These are phyloP conservation scores for Diaporthe sp. DNA, from an alignment of 2,329 filamentous ascomycete species.

Conservation along the genomic window DNA sequence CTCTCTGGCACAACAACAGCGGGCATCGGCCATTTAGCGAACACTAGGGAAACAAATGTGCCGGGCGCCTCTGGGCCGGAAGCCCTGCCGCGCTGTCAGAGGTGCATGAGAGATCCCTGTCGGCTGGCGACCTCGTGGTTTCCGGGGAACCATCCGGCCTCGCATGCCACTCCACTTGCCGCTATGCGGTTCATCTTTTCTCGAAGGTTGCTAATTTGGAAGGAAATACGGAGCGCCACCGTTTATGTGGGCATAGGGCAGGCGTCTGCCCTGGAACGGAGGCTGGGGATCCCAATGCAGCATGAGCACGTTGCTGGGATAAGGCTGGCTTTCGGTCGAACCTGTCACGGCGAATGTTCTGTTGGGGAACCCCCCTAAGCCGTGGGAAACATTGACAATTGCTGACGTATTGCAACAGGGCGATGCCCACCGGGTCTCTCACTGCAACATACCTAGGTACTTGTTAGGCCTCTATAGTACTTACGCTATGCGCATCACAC, in stretches of 20 bases:
- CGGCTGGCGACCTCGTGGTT: slow-evolving; percentile 24
- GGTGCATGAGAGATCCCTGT: slow-evolving; percentile 39
- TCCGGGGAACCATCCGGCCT: slow-evolving; percentile 38
- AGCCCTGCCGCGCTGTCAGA: slow-evolving; percentile 39
- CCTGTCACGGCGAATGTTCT: neutral
- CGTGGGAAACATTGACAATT: neutral
- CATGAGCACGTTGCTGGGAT: slow-evolving; percentile 22
- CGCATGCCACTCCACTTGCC: slow-evolving; percentile 38
- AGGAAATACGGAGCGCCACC: slow-evolving; percentile 26
- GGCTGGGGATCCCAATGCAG: slow-evolving; percentile 29
- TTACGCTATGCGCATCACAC: slow-evolving; percentile 34
- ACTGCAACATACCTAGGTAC: slow-evolving; percentile 1
- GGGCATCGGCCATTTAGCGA: slow-evolving; percentile 16
- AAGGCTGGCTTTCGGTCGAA: slow-evolving; percentile 9
- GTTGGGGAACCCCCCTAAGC: neutral
- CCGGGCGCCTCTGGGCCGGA: slow-evolving; percentile 30
- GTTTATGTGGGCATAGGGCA: slow-evolving; percentile 25
- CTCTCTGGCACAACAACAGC: slow-evolving; percentile 18
- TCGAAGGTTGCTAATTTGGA: slow-evolving; percentile 40
- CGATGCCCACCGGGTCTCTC: slow-evolving; percentile 1
- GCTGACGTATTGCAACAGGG: slow-evolving; percentile 22
- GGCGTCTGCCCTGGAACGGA: slow-evolving; percentile 5
- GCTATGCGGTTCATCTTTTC: slow-evolving; percentile 41
- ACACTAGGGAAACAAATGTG: slow-evolving; percentile 22
- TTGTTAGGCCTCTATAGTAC: neutral